Conservation (phyloP, 441 rosid species). For the Pelargonium citronellum region DNA sequence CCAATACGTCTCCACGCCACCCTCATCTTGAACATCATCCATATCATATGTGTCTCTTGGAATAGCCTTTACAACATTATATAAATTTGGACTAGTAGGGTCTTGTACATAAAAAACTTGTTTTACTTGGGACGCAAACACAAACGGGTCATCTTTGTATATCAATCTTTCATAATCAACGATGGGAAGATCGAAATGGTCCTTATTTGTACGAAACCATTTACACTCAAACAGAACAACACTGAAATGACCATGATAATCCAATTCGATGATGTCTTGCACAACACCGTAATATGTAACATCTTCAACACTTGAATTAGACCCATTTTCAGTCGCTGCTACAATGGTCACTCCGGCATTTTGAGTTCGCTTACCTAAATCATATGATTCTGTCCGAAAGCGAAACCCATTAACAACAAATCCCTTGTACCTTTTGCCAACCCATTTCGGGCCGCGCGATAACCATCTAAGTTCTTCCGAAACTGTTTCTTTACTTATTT, state of each 20-base stretch:
- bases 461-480: background rate
- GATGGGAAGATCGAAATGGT: background rate
- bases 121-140: background rate
- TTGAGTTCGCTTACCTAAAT: background rate
- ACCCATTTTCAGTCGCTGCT: background rate
- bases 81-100: background rate
- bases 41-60: too few relatives aligned
- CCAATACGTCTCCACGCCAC: too few relatives aligned
- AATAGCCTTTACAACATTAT: too few relatives aligned
- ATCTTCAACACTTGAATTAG: background rate
- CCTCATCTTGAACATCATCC: too few relatives aligned
- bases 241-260: background rate
- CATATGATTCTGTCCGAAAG: background rate
- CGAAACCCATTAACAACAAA: background rate
- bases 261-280: background rate
- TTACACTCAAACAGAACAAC: background rate
- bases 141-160: background rate
- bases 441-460: background rate
- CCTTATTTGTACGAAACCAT: background rate
- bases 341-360: background rate
- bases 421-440: background rate
- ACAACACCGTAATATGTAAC: background rate
- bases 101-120: background rate
- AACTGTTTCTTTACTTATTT: background rate
- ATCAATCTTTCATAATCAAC: background rate